Evolutionary conservation across 202 grass and related monocot species (phyloP).

Genomic region (Schoenoplectus tabernaemontani): DNA sequence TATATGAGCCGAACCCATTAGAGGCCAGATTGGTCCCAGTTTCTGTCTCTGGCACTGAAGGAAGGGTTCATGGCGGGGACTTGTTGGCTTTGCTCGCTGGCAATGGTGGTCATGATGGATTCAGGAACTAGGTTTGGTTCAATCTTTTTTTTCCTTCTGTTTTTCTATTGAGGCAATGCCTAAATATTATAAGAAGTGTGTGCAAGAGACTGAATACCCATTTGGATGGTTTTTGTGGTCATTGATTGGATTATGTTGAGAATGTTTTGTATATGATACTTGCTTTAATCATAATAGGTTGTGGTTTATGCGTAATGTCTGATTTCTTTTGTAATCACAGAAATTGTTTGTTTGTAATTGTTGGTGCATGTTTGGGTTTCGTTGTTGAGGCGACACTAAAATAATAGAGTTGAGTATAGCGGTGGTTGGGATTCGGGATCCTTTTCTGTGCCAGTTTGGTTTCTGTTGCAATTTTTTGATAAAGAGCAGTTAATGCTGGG

Average conservation of each 20-base stretch:
- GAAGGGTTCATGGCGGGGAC: constrained; percentile 25
- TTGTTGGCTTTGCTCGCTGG: constrained; percentile 17
- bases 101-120: background rate
- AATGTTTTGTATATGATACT: constrained; percentile 13
- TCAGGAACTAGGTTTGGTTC: constrained; percentile 14
- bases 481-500: background rate
- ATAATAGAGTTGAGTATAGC: background rate
- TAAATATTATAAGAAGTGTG: background rate
- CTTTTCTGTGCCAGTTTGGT: background rate
- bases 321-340: background rate
- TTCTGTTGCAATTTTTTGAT: background rate
- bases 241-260: background rate
- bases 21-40: constrained; percentile 5
- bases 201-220: background rate
- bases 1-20: constrained; percentile 5
- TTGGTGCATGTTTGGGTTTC: background rate
- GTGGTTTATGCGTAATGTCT: background rate
- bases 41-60: constrained; percentile 15
- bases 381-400: background rate
- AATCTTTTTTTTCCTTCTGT: background rate
- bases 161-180: background rate
- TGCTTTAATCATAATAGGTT: background rate
- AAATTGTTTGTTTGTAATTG: background rate
- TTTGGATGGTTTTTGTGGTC: constrained; percentile 16
- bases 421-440: background rate